These are phyloP conservation scores for Penicillium dipodomyicola DNA, from an alignment of 495 filamentous ascomycete genomes.

Conservation along the genomic window DNA sequence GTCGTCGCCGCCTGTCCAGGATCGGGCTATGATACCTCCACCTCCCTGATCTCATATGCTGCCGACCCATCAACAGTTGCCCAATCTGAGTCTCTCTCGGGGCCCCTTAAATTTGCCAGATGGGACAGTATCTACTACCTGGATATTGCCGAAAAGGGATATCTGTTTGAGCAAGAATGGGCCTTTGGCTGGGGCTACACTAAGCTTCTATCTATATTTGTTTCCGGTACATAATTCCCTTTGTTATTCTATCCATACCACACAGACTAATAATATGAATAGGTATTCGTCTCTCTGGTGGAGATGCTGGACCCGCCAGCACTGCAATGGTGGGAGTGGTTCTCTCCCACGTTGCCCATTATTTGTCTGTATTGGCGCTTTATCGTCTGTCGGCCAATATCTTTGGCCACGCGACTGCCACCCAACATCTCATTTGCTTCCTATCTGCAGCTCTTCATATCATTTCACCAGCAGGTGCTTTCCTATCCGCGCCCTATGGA, in stretches of 20 bases:
- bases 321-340: constrained; percentile 55
- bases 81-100: constrained; percentile 22
- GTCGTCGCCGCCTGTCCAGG: constrained; percentile 64
- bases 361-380: constrained; percentile 68
- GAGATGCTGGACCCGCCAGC: constrained; percentile 20
- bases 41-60: constrained; percentile 52
- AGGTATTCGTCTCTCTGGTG: constrained; percentile 32
- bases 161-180: constrained; percentile 94
- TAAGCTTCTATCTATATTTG: constrained; percentile 44
- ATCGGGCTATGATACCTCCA: constrained; percentile 87
- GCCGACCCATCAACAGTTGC: constrained; percentile 11
- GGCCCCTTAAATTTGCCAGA: constrained; percentile 59
- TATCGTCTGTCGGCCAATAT: constrained; percentile 53
- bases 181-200: constrained; percentile 78
- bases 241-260: background rate
- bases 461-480: constrained; percentile 81
- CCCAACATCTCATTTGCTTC: constrained; percentile 53
- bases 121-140: constrained; percentile 95
- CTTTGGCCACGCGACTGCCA: constrained; percentile 28
- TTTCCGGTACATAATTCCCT: constrained; percentile 42
- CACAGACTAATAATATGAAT: constrained; percentile 9
- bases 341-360: constrained; percentile 69
- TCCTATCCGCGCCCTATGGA: constrained; percentile 82
- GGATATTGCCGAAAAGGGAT: constrained; percentile 64
- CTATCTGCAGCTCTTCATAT: constrained; percentile 72